Conservation (phyloP, 805 yeast species). For the Metschnikowia matae region DNA sequence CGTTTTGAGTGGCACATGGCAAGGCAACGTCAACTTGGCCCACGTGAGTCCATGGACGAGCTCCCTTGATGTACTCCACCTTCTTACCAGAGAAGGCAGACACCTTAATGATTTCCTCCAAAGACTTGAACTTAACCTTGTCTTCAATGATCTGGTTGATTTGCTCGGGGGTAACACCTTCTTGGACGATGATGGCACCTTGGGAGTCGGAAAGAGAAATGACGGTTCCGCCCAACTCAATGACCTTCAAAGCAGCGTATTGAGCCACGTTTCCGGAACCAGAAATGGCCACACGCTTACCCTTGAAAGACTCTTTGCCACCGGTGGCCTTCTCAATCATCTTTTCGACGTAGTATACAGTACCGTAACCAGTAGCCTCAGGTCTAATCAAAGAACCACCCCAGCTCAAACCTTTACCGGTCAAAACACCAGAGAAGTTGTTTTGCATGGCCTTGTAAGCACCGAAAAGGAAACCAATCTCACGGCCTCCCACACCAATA, state of each 20-base stretch:
- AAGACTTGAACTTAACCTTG: constrained; percentile 70
- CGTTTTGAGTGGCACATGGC: constrained; percentile 98
- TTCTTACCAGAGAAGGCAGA: constrained; percentile 53
- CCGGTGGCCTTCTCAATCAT: constrained; percentile 91
- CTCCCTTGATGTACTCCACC: constrained; percentile 85
- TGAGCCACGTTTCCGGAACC: constrained; percentile 99
- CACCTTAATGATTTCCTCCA: constrained; percentile 62
- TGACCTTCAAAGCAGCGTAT: constrained; percentile 95
- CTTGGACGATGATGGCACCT: constrained; percentile 76
- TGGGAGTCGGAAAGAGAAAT: constrained; percentile 92
- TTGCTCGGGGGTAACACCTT: constrained; percentile 84
- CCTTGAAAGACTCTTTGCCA: constrained; percentile 86
- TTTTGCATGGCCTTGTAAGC: constrained; percentile 90
- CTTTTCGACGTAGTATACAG: constrained; percentile 93
- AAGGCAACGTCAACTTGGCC: constrained; percentile 92
- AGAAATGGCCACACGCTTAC: constrained; percentile 93
- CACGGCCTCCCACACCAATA: constrained; percentile 97
- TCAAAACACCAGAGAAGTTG: constrained; percentile 93
- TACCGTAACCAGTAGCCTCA: constrained; percentile 99
- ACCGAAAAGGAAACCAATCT: constrained; percentile 92
- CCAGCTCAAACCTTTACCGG: constrained; percentile 98
- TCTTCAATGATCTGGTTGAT: constrained; percentile 70
- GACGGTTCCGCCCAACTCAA: constrained; percentile 94
- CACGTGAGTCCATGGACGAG: constrained; percentile 93
- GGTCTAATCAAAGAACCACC: constrained; percentile 99